Evolutionary conservation across 2,329 filamentous ascomycete species (phyloP).

Genomic region (Kalmusia sp.): DNA sequence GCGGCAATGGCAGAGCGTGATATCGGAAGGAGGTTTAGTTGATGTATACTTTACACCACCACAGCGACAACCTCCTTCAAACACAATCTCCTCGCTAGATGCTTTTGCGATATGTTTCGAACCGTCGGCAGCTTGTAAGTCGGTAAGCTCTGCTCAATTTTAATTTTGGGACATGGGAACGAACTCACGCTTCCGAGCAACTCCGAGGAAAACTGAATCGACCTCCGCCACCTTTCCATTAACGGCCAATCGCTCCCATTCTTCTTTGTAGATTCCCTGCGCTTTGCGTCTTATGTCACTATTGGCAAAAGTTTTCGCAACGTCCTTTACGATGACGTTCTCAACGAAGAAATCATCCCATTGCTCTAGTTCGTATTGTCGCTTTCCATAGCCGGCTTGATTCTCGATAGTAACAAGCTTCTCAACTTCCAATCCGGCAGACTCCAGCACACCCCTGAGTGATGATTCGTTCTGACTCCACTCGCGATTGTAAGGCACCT

Average conservation of each 20-base stretch:
- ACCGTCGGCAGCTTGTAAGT: slow-evolving; percentile 30
- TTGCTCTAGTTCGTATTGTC: slow-evolving; percentile 35
- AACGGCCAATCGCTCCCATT: slow-evolving; percentile 47
- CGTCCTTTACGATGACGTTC: slow-evolving; percentile 34
- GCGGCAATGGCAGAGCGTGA: slow-evolving; percentile 57
- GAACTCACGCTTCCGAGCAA: slow-evolving; percentile 42
- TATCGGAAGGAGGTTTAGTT: slow-evolving; percentile 40
- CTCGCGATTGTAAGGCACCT: slow-evolving; percentile 45
- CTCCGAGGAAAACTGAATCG: slow-evolving; percentile 48
- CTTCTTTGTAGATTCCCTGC: slow-evolving; percentile 40
- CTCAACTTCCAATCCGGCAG: slow-evolving; percentile 45
- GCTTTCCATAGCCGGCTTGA: slow-evolving; percentile 40
- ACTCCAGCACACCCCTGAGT: slow-evolving; percentile 39
- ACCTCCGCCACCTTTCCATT: slow-evolving; percentile 48
- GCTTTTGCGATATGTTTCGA: slow-evolving; percentile 25
- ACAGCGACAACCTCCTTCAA: slow-evolving; percentile 55
- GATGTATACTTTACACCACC: slow-evolving; percentile 51
- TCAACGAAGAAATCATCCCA: slow-evolving; percentile 47
- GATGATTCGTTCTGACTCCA: slow-evolving; percentile 44
- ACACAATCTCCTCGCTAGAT: slow-evolving; percentile 21
- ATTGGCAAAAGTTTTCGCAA: slow-evolving; percentile 33
- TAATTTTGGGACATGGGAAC: neutral
- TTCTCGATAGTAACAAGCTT: slow-evolving; percentile 39
- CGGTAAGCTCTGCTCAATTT: slow-evolving; percentile 10
- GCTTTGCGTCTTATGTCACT: slow-evolving; percentile 43